Base-by-base conservation (phyloP, 768 basidiomycete species). In the Suillus spraguei region DNA sequence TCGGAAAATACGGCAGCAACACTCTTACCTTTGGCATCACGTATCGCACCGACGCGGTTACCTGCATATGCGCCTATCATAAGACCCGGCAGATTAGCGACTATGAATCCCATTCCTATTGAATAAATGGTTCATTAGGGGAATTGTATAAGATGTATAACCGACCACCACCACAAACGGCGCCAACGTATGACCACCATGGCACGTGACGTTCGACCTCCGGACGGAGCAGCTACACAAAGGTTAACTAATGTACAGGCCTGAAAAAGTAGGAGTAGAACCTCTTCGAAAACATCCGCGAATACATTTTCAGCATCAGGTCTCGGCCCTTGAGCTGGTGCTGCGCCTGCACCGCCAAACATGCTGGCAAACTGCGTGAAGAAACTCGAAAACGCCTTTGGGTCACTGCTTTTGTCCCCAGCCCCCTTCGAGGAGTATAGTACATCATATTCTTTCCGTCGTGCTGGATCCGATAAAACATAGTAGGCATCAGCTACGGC, bases 401-500 rank as follows among this genome's bases (percentile, higher is more conserved):
- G 89, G 66, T 90, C 86, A 22, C 78, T 79, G 14, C 87, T 84
- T 59, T 78, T 83, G 67, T 87, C 85, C 39, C 78, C 71, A 20
- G 73, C 70, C 9, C 82, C 66, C 59, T 84, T 85, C 9, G 86
- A 82, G n/a, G 79, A 75, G 71, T 90, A 90, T 0, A 93, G 76
- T 0, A 67, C 66, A 67, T 94, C 92, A 66, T 94, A 94, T 75
- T 94, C 91, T 69, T 75, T 80, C 63, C 89, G 84, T 63, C 91
- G 82, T 49, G 82, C 81, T 5, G 87, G 76, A 75, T 97, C 94
- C 3, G 92, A 94, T 42, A 98, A 85, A 33, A 96, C 91, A 73
- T 93, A 97, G 78, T 97, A 97, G 20, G 95, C 95, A 75, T 97
- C 95, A 60, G 95, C 94, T 66, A 97, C 88, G 9, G 90, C 87